Percentiles rank a stretch among this genome's conserved stretches.
phyloP scores from a whole-genome alignment of 129 eudicot species.

The Centaurea solstitialis region DNA sequence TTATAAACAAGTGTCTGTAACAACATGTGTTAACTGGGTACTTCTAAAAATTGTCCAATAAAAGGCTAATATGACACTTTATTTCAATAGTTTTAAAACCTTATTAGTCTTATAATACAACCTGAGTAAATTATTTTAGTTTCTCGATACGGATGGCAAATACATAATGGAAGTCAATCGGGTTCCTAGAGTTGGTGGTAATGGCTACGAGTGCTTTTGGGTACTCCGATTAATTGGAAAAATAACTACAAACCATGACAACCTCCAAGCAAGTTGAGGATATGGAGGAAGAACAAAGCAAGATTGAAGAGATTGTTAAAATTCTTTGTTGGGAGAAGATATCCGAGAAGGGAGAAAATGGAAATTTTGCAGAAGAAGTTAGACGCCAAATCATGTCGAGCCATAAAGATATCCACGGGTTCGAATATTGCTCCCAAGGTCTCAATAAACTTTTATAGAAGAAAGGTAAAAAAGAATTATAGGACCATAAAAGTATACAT shows the following conservation, averaged over 20 bases:
- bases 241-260: constrained; percentile 55
- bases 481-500: no score
- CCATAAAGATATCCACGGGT: not conserved
- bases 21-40: no score
- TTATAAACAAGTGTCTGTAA: no score
- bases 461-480: no score
- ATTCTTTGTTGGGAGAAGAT: no score
- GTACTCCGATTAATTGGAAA: constrained; percentile 75
- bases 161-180: constrained; percentile 49
- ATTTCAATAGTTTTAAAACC: no score
- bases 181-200: constrained; percentile 50
- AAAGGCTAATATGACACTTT: no score
- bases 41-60: no score
- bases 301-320: constrained; percentile 59
- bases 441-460: no score
- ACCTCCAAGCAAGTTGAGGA: constrained; percentile 71
- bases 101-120: no score
- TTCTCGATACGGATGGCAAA: constrained; percentile 42
- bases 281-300: constrained; percentile 55
- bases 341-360: constrained; percentile 62
- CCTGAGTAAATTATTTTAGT: no score
- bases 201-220: constrained; percentile 66
- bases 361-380: constrained; percentile 68
- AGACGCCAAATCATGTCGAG: not conserved
- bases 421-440: not conserved